Evolutionary conservation across 495 filamentous ascomycete genomes (phyloP), one percentile per base, ranked within the genome.

Genomic region (Neurospora hispaniola): DNA sequence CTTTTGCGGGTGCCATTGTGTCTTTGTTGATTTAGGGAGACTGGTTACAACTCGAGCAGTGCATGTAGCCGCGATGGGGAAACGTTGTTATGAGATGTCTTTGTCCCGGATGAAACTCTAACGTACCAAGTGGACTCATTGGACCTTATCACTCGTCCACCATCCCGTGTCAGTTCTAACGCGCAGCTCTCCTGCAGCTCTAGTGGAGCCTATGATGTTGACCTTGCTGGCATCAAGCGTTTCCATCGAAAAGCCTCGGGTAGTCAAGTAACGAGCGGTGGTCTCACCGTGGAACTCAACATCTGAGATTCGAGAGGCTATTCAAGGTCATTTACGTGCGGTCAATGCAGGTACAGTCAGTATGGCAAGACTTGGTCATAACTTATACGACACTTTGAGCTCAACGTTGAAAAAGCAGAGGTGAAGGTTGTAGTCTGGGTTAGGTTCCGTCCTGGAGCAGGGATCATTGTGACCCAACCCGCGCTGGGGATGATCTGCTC

Each of bases 1-100:
- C 80, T 74, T 80, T 74, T 41, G 71, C 75, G 38, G 31, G 69
- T 2, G 77, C 46, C 78, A 81, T 81, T n/a, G 39, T 73, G 70
- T 39, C 27, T 38, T 38, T 66, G 54, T 12, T 38, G 27, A 35
- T 1, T 31, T 62, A 6, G 54, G 0, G 12, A 31, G 23, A 62
- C 12, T 62, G 5, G 4, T 23, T 54, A 2, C 9, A 2, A 11
- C 40, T 11, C 9, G 9, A 41, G 3, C 40, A 41, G 40, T 41
- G 23, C 16, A 62, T 41, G 23, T 62, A 62, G 54, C 12, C 54
- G 12, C 0, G 11, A 62, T n/a, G 54, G 35, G 4, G 48, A 59
- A 59, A 14, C 5, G 48, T 5, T 31, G 54, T 62, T 62, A 31
- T 27, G 20, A 11, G n/a, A 44, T 18, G 18, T 44, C 16, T 44